A percentile compares a stretch with the other conserved stretches of the same genome.
Conservation (phyloP, 495 filamentous ascomycete species). For the Clohesyomyces aquaticus region DNA sequence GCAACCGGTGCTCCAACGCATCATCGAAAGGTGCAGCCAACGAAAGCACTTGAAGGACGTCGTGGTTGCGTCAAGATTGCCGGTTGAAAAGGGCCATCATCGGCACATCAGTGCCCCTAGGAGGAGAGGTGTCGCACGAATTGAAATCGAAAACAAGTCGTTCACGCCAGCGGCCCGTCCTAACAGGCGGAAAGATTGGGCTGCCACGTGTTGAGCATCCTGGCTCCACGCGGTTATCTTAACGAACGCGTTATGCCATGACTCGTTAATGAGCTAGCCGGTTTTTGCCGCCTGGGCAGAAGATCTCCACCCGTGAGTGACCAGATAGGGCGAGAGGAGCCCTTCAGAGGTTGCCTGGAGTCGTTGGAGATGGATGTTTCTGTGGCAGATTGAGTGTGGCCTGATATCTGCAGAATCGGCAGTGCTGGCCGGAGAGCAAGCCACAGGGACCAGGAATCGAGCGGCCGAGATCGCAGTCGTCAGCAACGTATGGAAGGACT, state of each 20-base stretch:
- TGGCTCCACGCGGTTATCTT: slow-evolving; percentile 30
- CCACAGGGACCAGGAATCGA: background rate
- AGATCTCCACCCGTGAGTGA: slow-evolving; percentile 10
- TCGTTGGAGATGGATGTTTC: background rate
- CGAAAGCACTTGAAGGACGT: background rate
- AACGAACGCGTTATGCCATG: slow-evolving; percentile 24
- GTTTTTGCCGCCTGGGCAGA: slow-evolving; percentile 18
- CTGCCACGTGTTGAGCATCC: slow-evolving; percentile 33
- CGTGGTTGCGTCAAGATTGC: background rate
- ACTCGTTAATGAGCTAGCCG: slow-evolving; percentile 17
- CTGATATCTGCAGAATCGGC: slow-evolving; percentile 29
- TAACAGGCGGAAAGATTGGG: slow-evolving; percentile 19
- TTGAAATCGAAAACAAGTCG: background rate
- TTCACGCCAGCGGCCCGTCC: slow-evolving; percentile 34
- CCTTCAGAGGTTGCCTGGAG: background rate
- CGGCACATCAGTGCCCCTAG: background rate
- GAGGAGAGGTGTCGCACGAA: background rate
- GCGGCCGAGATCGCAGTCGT: slow-evolving; percentile 5
- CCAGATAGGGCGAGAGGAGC: background rate
- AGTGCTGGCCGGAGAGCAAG: slow-evolving; percentile 4
- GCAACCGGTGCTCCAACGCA: background rate
- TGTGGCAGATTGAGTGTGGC: slow-evolving; percentile 10
- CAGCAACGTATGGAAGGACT: background rate
- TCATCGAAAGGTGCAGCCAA: slow-evolving; percentile 1
- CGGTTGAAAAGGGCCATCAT: background rate